Evolutionary conservation across 176 grass and related monocot genomes (phyloP), one percentile per base, ranked within the genome.

Genomic region (barley (Hordeum vulgare)): DNA sequence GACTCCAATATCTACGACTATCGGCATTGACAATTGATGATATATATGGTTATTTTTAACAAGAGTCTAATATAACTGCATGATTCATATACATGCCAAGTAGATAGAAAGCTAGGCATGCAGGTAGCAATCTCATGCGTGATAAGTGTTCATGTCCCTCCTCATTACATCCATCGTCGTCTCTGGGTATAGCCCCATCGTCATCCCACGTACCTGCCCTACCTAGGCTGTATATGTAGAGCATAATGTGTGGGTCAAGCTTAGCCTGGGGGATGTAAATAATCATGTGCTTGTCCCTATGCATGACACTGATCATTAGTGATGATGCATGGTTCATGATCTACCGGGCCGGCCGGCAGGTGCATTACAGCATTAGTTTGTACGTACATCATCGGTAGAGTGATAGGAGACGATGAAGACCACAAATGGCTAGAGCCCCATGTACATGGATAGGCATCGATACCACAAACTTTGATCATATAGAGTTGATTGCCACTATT

Each of bases 251-350:
- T 77, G 75, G 77, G 60, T 79, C 39, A 66, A 79, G 64, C 31
- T 81, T 69, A 69, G 79, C 53, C 53, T 56, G 53, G 53, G 20
- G n/a, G 65, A 40, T 12, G 64, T 56, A 39, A 35, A 57, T 57
- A 81, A 65, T 65, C 27, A 72, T 80, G 66, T 39, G 9, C 4
- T 0, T 54, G 28, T 73, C 76, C 66, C 66, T 80, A n/a, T 73
- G 67, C 56, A n/a, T 80, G 66, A 2, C 31, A 33, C 18, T 74
- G 44, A 86, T 66, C 58, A 80, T 80, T 63, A 72, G 17, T 24
- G 66, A 35, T 51, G 68, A 86, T 80, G 58, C 77, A 65, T 74
- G 68, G 33, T 5, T 78, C 58, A 44, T 44, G 74, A 15, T 61
- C 35, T 7, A 41, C 25, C 56, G 20, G 58, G 35, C 28, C 21